These are phyloP conservation scores for Sporobolomyces roseus DNA, from an alignment of 768 basidiomycete species.

Conservation along the genomic window DNA sequence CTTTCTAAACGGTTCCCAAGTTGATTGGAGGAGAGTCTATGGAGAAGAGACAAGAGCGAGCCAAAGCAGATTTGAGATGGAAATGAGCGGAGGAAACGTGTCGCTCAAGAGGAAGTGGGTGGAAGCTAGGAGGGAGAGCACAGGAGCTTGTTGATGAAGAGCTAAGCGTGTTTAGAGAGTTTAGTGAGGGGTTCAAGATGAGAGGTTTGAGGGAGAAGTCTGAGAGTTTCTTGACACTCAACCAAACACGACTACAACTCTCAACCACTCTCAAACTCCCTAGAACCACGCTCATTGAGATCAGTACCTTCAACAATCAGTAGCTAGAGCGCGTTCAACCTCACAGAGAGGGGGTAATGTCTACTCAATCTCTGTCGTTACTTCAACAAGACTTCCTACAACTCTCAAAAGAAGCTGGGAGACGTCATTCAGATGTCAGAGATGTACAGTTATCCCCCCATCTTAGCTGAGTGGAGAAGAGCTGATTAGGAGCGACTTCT, in stretches of 20 bases:
- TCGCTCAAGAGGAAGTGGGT: not conserved
- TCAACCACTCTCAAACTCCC: too few species aligned
- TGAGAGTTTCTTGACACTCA: too few species aligned
- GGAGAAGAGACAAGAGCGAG: not conserved
- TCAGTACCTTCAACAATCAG: too few species aligned
- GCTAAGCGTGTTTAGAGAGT: too few species aligned
- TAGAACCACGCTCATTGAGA: too few species aligned
- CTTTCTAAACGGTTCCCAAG: not conserved
- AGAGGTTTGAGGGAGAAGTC: too few species aligned
- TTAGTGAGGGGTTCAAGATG: too few species aligned
- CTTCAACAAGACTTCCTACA: constrained; percentile 4
- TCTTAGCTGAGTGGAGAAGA: not conserved
- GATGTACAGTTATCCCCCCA: constrained; percentile 20
- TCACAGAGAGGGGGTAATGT: not conserved
- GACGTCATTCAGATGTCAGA: constrained; percentile 29
- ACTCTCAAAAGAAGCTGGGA: constrained; percentile 34
- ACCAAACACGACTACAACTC: too few species aligned
- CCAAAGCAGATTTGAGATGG: not conserved
- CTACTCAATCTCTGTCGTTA: not conserved
- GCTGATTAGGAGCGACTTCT: too few species aligned
- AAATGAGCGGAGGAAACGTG: not conserved
- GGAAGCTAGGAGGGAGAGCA: too few species aligned
- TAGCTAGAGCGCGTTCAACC: too few species aligned
- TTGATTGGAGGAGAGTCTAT: not conserved
- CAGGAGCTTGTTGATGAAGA: too few species aligned